Conservation (phyloP, 2,329 filamentous ascomycete species). For the Didymella keratinophila region DNA sequence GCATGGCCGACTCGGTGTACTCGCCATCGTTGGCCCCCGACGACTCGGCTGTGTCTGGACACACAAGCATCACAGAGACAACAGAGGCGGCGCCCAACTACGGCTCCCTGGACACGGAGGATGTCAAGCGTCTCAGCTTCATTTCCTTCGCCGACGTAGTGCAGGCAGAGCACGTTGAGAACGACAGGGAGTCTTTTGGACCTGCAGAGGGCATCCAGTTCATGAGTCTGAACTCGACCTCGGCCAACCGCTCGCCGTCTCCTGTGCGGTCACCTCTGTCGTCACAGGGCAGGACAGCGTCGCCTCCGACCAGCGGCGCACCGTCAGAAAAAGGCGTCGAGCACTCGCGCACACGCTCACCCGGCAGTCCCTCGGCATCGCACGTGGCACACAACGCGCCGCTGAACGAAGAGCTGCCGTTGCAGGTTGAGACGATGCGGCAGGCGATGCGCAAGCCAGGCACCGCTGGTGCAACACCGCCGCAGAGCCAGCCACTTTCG, state of each 20-base stretch:
- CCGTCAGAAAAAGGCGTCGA: constrained; percentile 78
- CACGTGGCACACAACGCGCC: constrained; percentile 63
- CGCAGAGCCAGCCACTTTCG: constrained; percentile 50
- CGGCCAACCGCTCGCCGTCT: constrained; percentile 72
- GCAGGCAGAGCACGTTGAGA: constrained; percentile 77
- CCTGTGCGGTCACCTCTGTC: constrained; percentile 81
- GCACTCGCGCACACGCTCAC: constrained; percentile 65
- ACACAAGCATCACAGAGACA: constrained; percentile 28
- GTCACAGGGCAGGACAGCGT: constrained; percentile 72
- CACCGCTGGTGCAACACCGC: constrained; percentile 74
- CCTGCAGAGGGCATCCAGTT: constrained; percentile 70
- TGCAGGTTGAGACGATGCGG: constrained; percentile 93
- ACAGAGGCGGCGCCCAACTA: constrained; percentile 70
- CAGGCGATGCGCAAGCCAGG: constrained; percentile 86
- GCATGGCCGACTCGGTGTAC: constrained; percentile 46
- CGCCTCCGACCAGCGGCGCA: constrained; percentile 71
- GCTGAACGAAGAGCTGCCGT: constrained; percentile 72
- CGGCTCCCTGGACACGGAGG: constrained; percentile 76
- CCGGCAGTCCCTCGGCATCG: constrained; percentile 65
- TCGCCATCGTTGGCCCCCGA: constrained; percentile 45
- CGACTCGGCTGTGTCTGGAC: constrained; percentile 35
- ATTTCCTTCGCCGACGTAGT: constrained; percentile 98
- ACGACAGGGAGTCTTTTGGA: constrained; percentile 58
- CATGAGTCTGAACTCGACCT: constrained; percentile 69
- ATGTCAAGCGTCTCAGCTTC: constrained; percentile 86